A percentile compares a stretch with the other conserved stretches of the same genome.
Conservation (phyloP, 768 basidiomycete species). For the Podaxis carcinomalis region DNA sequence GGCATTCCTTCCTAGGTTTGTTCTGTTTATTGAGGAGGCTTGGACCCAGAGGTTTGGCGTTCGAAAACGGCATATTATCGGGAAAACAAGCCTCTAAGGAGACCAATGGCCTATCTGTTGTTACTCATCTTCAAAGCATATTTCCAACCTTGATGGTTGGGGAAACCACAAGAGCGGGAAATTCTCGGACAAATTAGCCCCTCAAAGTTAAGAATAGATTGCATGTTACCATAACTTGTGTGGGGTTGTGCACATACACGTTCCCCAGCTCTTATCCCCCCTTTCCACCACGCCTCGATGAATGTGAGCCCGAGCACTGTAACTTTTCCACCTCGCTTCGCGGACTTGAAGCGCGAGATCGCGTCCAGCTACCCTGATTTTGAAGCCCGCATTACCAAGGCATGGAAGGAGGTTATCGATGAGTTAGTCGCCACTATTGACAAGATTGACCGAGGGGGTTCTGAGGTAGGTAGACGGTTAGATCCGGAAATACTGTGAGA, state of each 20-base stretch:
- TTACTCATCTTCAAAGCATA: not conserved
- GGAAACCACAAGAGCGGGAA: not conserved
- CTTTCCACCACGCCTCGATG: not conserved
- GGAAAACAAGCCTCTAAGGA: not conserved
- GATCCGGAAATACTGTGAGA: not conserved
- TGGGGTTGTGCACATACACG: not conserved
- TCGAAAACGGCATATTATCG: too few species aligned
- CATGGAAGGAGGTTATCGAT: slow-evolving; percentile 55
- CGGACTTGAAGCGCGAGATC: slow-evolving; percentile 55
- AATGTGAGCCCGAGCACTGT: not conserved
- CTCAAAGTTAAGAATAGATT: not conserved
- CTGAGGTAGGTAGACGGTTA: slow-evolving; percentile 36
- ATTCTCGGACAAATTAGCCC: not conserved
- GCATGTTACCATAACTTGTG: not conserved
- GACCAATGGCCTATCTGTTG: not conserved
- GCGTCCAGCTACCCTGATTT: slow-evolving; percentile 48
- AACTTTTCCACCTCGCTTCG: slow-evolving; percentile 45
- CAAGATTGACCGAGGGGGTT: slow-evolving; percentile 41
- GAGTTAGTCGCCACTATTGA: slow-evolving; percentile 44
- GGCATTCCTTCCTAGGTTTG: too few species aligned
- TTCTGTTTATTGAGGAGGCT: too few species aligned
- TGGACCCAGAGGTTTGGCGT: too few species aligned
- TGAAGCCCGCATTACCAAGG: slow-evolving; percentile 39
- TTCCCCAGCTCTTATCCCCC: not conserved
- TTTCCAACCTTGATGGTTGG: not conserved